A percentile compares a stretch with the other conserved stretches of the same genome.
Evolutionary conservation across 805 yeast species (phyloP).

Genomic region (Priceomyces haplophilus): DNA sequence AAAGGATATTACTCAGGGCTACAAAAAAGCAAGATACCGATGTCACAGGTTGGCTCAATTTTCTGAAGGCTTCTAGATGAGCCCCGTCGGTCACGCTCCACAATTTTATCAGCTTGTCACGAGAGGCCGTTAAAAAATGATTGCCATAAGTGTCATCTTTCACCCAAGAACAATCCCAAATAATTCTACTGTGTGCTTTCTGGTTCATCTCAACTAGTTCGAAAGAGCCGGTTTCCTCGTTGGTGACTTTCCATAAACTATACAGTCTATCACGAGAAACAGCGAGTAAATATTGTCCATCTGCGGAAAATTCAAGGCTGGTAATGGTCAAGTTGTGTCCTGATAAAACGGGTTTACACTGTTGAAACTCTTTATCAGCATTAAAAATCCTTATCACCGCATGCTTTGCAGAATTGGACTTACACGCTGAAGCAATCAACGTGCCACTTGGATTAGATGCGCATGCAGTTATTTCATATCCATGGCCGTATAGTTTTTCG

Average conservation of each 20-base stretch:
- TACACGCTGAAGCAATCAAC: constrained; percentile 85
- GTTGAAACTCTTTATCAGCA: constrained; percentile 53
- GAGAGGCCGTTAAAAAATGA: constrained; percentile 76
- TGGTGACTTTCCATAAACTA: constrained; percentile 62
- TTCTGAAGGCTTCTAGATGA: constrained; percentile 37
- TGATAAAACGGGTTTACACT: constrained; percentile 41
- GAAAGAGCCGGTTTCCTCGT: constrained; percentile 26
- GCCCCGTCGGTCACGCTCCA: constrained; percentile 55
- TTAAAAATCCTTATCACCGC: constrained; percentile 81
- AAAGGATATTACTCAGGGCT: constrained; percentile 21
- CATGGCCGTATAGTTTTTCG: constrained; percentile 95
- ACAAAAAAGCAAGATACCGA: constrained; percentile 52
- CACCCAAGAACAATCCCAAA: constrained; percentile 94
- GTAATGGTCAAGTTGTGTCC: constrained; percentile 87
- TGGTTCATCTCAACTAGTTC: constrained; percentile 46
- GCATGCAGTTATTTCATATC: constrained; percentile 84
- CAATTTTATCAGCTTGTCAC: constrained; percentile 76
- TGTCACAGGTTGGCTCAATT: constrained; percentile 59
- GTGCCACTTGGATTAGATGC: constrained; percentile 64
- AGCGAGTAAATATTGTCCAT: constrained; percentile 60
- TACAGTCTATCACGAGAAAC: constrained; percentile 90
- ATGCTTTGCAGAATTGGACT: constrained; percentile 78
- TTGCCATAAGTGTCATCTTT: constrained; percentile 35
- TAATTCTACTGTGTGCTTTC: constrained; percentile 85
- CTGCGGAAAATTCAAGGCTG: constrained; percentile 70